Percentiles rank a stretch among this genome's conserved stretches.
phyloP scores from a whole-genome alignment of 2,329 filamentous ascomycete species.

The Monosporascus sp. region DNA sequence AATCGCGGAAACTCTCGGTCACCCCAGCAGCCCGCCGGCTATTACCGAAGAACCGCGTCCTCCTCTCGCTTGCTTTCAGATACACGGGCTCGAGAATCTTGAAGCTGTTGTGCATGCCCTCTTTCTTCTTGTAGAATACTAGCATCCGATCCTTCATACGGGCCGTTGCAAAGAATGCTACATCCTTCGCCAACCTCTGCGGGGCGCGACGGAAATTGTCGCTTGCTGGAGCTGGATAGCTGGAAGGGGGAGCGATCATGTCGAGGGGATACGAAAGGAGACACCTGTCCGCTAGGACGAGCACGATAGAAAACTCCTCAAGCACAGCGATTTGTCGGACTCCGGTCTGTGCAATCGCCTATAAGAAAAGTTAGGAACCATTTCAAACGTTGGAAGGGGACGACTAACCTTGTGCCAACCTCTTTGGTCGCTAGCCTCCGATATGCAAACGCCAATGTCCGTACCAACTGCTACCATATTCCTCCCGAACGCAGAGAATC shows the following conservation, averaged over 20 bases:
- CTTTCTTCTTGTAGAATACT: constrained; percentile 95
- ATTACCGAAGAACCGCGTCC: constrained; percentile 59
- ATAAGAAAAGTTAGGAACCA: constrained; percentile 13
- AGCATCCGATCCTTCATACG: constrained; percentile 95
- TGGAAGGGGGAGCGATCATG: constrained; percentile 62
- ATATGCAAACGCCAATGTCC: constrained; percentile 87
- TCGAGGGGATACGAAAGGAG: constrained; percentile 93
- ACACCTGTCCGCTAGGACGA: constrained; percentile 86
- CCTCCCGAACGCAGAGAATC: constrained; percentile 78
- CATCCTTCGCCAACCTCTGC: constrained; percentile 86
- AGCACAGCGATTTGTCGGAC: constrained; percentile 93
- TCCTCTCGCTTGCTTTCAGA: constrained; percentile 85
- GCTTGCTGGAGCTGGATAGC: constrained; percentile 54
- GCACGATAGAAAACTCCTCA: constrained; percentile 89
- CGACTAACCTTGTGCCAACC: constrained; percentile 79
- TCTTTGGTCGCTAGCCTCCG: constrained; percentile 81
- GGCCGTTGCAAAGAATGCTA: constrained; percentile 93
- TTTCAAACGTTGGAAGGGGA: neutral
- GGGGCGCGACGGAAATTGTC: constrained; percentile 81
- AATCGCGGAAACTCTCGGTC: constrained; percentile 96
- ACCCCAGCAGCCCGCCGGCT: constrained; percentile 58
- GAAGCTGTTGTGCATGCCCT: constrained; percentile 88
- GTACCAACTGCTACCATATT: constrained; percentile 91
- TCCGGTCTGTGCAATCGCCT: constrained; percentile 70
- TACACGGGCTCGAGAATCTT: constrained; percentile 95